These are phyloP conservation scores for Exophiala bonariae DNA, from an alignment of 2,329 filamentous ascomycete species.

Conservation along the genomic window DNA sequence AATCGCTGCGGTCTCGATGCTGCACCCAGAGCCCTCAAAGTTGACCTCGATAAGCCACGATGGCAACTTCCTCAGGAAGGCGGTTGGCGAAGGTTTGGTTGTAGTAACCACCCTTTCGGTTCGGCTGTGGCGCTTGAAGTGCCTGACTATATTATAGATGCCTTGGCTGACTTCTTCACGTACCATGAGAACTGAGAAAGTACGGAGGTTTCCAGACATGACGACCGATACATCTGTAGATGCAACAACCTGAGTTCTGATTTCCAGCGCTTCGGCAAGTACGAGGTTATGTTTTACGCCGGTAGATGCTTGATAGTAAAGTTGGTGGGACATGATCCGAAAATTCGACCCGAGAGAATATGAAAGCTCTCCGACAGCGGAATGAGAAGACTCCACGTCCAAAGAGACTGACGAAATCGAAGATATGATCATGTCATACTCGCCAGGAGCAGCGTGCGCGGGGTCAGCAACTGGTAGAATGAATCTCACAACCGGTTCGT, in stretches of 20 bases:
- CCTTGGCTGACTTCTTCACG: conserved; percentile 91
- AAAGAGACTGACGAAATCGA: conserved; percentile 91
- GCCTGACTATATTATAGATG: conserved; percentile 83
- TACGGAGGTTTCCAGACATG: conserved; percentile 76
- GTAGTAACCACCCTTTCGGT: conserved; percentile 54
- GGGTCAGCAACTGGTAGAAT: conserved; percentile 72
- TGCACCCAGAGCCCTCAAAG: conserved; percentile 85
- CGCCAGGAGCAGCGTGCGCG: conserved; percentile 61
- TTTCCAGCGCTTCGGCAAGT: conserved; percentile 81
- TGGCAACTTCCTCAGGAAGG: conserved; percentile 73
- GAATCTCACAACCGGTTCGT: conserved; percentile 91
- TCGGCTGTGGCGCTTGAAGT: conserved; percentile 71
- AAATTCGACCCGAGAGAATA: conserved; percentile 84
- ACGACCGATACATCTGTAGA: conserved; percentile 83
- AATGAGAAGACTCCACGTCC: conserved; percentile 95
- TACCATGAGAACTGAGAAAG: conserved; percentile 85
- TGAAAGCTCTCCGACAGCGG: conserved; percentile 75
- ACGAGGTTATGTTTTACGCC: conserved; percentile 84
- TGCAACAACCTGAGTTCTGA: conserved; percentile 82
- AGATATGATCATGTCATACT: conserved; percentile 93
- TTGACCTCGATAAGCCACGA: conserved; percentile 81
- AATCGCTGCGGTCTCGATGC: conserved; percentile 83
- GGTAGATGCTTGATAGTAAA: conserved; percentile 90
- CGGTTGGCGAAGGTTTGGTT: conserved; percentile 43
- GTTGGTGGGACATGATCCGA: conserved; percentile 78